Base-by-base conservation (phyloP, 805 yeast species). In the Nakazawaea peltata region DNA sequence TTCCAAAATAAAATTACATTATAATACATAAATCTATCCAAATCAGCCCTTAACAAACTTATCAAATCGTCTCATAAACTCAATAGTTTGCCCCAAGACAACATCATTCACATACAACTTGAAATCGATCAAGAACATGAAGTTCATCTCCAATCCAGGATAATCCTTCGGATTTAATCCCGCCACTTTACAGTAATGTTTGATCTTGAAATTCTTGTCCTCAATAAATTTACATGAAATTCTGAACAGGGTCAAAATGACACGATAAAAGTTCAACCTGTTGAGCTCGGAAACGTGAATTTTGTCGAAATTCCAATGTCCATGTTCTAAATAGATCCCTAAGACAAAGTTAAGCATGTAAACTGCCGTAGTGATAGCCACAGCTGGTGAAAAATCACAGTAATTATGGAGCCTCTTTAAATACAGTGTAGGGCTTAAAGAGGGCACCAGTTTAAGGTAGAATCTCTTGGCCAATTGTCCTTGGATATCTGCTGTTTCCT, bases 131-230 rank as follows among this genome's bases (percentile, higher is more conserved):
- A 65, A 46, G 44, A 59, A 64, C n/a, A 67, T 52, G 33, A 64
- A 49, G 11, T 59, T 57, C 34, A 64, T 45, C 40, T 67, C 73
- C 30, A 67, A 44, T 19, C 51, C 52, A 42, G 57, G 54, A 36
- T 67, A 45, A 34, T 67, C 73, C 4, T 49, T 48, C 8, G 53
- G 46, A 30, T 55, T 57, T n/a, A 67, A 53, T 2, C 73, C 73
- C 4, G 63, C 61, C n/a, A 67, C 61, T 25, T 59, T 59, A 28
- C 71, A 67, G 41, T 61, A 67, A 30, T 58, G 57, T 21, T 46
- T 47, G 34, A 64, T 71, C 32, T 58, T 61, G 44, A 55, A 67
- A 44, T 66, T 61, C 29, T 65, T 56, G 42, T 67, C 73, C 41
- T 67, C 73, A 18, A 66, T 49, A 24, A 59, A 48, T 41, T 67